Evolutionary conservation across 768 basidiomycete species (phyloP).

Genomic region (Dendrothele bispora): DNA sequence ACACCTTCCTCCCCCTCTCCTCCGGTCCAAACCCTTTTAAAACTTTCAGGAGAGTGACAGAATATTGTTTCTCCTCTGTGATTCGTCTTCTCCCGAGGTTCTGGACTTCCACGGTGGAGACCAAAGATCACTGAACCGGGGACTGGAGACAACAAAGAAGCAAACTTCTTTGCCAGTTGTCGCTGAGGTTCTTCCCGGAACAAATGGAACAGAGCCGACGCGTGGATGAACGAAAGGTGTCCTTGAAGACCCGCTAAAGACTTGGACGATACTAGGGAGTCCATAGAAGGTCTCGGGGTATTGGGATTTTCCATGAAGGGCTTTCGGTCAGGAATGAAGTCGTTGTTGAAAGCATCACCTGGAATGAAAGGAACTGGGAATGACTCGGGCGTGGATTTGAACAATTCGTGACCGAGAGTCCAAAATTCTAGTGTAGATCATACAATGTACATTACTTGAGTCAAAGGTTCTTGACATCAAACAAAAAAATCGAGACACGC

Average conservation of each 20-base stretch:
- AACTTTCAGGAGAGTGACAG: conserved; percentile 5
- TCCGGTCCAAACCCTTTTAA: background rate
- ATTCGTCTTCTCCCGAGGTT: conserved; percentile 24
- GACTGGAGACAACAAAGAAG: conserved; percentile 38
- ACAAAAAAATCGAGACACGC: conserved; percentile 12
- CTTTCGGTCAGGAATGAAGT: conserved; percentile 32
- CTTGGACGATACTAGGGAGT: conserved; percentile 29
- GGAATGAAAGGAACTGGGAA: conserved; percentile 57
- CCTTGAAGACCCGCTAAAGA: conserved; percentile 48
- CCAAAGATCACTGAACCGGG: conserved; percentile 51
- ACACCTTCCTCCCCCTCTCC: too few relatives aligned
- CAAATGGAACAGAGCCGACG: conserved; percentile 53
- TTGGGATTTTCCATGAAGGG: conserved; percentile 23
- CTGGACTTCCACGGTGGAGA: conserved; percentile 29
- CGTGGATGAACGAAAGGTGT: conserved; percentile 48
- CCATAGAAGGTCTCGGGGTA: conserved; percentile 15
- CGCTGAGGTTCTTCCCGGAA: conserved; percentile 41
- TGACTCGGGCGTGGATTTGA: conserved; percentile 46
- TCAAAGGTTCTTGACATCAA: too few relatives aligned
- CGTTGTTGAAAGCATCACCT: conserved; percentile 53
- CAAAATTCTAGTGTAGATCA: conserved; percentile 60
- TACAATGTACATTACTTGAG: too few relatives aligned
- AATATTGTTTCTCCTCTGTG: background rate
- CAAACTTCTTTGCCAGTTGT: conserved; percentile 40
- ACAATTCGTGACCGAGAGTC: conserved; percentile 63